These are phyloP conservation scores for Penicillium sp. DNA, from an alignment of 2,329 filamentous ascomycete genomes.

Conservation along the genomic window DNA sequence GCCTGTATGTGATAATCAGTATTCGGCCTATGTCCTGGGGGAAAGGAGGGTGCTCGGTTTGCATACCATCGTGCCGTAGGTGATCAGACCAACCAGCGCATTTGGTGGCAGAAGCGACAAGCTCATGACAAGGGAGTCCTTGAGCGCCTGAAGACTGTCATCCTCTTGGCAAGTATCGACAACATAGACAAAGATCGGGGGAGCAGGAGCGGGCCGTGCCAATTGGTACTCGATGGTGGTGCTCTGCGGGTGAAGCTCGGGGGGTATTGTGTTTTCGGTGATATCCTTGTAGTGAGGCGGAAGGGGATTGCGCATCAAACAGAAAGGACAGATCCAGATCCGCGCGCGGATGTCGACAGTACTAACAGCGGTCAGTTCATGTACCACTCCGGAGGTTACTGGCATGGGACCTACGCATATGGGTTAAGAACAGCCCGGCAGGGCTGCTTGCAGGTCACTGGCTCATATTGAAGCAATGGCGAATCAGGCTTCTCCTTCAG, in stretches of 20 bases:
- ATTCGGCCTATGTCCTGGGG: background rate
- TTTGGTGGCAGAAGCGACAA: conserved; percentile 66
- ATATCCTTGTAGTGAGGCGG: conserved; percentile 73
- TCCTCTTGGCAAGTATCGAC: conserved; percentile 72
- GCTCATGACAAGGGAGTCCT: conserved; percentile 70
- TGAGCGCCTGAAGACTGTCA: conserved; percentile 68
- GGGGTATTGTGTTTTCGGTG: conserved; percentile 66
- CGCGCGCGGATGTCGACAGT: conserved; percentile 69
- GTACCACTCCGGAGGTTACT: conserved; percentile 7
- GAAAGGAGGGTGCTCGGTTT: conserved; percentile 10
- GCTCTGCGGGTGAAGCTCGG: conserved; percentile 67
- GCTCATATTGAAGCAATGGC: conserved; percentile 90
- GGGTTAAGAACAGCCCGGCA: conserved; percentile 96
- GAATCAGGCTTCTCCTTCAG: conserved; percentile 90
- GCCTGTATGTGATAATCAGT: conserved; percentile 56
- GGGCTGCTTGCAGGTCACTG: conserved; percentile 93
- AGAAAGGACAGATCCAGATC: conserved; percentile 72
- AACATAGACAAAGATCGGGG: conserved; percentile 71
- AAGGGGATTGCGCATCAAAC: conserved; percentile 67
- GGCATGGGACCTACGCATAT: conserved; percentile 71
- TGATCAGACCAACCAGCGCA: conserved; percentile 67
- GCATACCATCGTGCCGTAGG: conserved; percentile 83
- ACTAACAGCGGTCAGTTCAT: conserved; percentile 42
- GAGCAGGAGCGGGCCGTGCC: conserved; percentile 64
- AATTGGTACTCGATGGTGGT: conserved; percentile 71